phyloP scores from a whole-genome alignment of 441 rosid genomes.

The Euphorbia celastroides region DNA sequence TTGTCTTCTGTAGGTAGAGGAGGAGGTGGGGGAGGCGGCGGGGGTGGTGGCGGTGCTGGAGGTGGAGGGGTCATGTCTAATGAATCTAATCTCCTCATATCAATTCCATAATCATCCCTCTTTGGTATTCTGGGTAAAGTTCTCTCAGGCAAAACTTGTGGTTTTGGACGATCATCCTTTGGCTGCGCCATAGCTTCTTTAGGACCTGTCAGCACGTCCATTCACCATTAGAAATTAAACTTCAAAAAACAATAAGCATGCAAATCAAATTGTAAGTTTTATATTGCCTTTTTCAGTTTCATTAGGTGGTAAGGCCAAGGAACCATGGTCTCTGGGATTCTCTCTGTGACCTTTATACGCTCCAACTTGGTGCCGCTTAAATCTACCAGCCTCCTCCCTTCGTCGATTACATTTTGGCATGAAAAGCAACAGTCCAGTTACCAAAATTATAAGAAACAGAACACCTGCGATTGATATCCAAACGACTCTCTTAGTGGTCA shows the following conservation, averaged over 20 bases:
- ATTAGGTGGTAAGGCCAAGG: constrained; percentile 38
- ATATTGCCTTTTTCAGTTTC: constrained; percentile 67
- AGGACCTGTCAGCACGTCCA: constrained; percentile 30
- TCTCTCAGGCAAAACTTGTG: constrained; percentile 26
- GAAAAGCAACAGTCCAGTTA: constrained; percentile 41
- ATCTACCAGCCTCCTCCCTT: constrained; percentile 41
- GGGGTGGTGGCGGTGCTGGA: constrained; percentile 41
- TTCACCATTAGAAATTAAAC: constrained; percentile 4
- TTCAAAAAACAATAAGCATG: constrained; percentile 3
- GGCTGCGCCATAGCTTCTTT: constrained; percentile 30
- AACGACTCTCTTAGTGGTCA: constrained; percentile 46
- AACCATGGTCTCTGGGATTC: constrained; percentile 36
- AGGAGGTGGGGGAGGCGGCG: constrained; percentile 40
- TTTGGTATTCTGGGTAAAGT: constrained; percentile 34
- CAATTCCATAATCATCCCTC: constrained; percentile 52
- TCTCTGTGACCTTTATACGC: constrained; percentile 61
- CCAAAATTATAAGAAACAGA: constrained; percentile 46
- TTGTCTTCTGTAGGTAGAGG: constrained; percentile 44
- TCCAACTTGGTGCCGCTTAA: constrained; percentile 63
- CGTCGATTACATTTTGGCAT: constrained; percentile 50
- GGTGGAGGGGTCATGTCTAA: constrained; percentile 38
- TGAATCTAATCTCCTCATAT: constrained; percentile 38
- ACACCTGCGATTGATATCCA: constrained; percentile 70
- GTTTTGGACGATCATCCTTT: constrained; percentile 38
- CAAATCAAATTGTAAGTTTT: constrained; percentile 14